Evolutionary conservation across 768 basidiomycete genomes (phyloP).

Genomic region (Leccinum obscurum): DNA sequence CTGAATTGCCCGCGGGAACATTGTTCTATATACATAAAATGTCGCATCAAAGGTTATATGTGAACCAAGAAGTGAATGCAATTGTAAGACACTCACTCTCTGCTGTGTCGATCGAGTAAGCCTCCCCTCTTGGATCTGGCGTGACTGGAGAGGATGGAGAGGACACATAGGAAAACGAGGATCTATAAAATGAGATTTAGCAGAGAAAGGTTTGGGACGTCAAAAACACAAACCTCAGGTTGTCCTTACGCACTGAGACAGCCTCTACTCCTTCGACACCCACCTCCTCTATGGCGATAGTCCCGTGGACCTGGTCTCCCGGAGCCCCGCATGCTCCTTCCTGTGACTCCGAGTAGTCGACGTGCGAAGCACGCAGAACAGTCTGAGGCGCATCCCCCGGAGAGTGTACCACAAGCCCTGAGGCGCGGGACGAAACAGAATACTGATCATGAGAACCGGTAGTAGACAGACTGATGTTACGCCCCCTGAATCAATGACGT

Average conservation of each 20-base stretch:
- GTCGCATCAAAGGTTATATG: not conserved
- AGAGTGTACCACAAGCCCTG: not conserved
- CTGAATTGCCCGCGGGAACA: not conserved
- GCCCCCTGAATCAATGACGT: conserved; percentile 2
- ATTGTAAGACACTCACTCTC: conserved; percentile 3
- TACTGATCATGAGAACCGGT: not conserved
- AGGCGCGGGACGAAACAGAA: not conserved
- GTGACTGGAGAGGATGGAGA: not conserved
- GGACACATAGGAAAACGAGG: not conserved
- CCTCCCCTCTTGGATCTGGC: not conserved
- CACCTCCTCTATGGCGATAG: not conserved
- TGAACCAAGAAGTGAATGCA: not conserved
- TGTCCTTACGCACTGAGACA: not conserved
- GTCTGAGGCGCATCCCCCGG: not conserved
- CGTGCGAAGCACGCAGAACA: not conserved
- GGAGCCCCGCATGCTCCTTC: not conserved
- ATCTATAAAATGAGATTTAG: conserved; percentile 1
- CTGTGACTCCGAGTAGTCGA: not conserved
- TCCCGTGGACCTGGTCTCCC: not conserved
- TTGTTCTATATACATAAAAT: not conserved
- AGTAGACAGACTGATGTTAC: not conserved
- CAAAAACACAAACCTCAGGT: not conserved
- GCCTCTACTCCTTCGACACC: not conserved
- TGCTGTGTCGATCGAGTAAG: not conserved
- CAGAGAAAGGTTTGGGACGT: not conserved